Evolutionary conservation across 805 yeast genomes (phyloP), one percentile per base, ranked within the genome.

Genomic region (Lipomyces yamadae): DNA sequence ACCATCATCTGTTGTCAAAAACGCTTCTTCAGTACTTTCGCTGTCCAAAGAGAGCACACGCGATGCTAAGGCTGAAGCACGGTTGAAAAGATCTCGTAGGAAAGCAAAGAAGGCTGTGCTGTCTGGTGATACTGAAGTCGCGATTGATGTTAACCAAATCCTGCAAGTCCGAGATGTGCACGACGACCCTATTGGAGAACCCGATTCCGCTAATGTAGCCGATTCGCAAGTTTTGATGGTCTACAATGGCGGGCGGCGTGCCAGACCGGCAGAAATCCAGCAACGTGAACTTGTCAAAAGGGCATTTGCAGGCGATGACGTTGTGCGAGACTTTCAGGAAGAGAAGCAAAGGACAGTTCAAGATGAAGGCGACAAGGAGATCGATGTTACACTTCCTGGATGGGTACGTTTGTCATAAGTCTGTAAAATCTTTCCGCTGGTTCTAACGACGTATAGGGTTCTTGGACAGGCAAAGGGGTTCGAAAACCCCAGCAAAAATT

Each of bases 251-350:
- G 55, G 33, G 2, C 30, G 34, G 32, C 55, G 55, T 39, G 66
- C 24, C 39, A 68, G 35, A 82, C 85, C 84, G 91, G 58, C 54
- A 18, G 59, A 63, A 37, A 67, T 92, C 81, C 85, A 86, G 72
- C 97, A 92, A 75, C 86, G 87, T 70, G 93, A 91, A 62, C 82
- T 95, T 56, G 89, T 95, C 68, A 86, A 88, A 68, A 89, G 92
- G 75, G 99, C 98, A 0, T 95, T 95, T 82, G 98, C 98, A 2
- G 98, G 98, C 34, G 99, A 95, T 79, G 95, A 95, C 76, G 97
- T 94, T 52, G 90, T 91, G 15, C 80, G 81, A 5, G 92, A 92
- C 71, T 95, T 95, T 77, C 86, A 85, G 69, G 83, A 80, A 13
- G 98, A 93, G 73, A 95, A 94, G 80, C 80, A 82, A 65, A 83